Evolutionary conservation across 2,329 filamentous ascomycete genomes (phyloP), one percentile per base, ranked within the genome.

Genomic region (Ilyonectria mors-panacis): DNA sequence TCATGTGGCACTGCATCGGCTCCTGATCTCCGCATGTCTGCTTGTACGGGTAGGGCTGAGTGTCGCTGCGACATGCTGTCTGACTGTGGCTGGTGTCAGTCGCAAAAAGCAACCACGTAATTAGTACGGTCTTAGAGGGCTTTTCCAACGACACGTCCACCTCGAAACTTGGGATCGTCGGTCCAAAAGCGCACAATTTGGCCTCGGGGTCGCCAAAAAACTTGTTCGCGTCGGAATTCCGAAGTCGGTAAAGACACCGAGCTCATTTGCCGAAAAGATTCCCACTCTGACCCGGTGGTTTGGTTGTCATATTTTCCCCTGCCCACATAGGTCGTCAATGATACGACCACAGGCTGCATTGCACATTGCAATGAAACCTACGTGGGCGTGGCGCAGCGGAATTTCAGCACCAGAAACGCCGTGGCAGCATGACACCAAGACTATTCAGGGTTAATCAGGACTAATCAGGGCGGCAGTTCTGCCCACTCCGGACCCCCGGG

Each of bases 311-410:
- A 59, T 53, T 47, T 54, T 47, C 55, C 60, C 21, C 28, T 47
- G 58, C 63, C 58, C 63, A 66, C 58, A 66, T 61, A 61, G 37
- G 63, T 54, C 63, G 53, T 47, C 58, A 37, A 66, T 58, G 63
- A 66, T 66, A 66, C 63, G 63, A 58, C 58, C 45, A 58, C 44
- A 51, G 51, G 53, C 45, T 53, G 58, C 63, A 58, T 37, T 33
- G 21, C 56, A 15, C 63, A 58, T 37, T 33, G 21, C 56, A 15
- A 59, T 59, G 64, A 66, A 63, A 63, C 59, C 55, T 66, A 58
- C 60, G 47, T 51, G 51, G 58, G 47, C 26, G 65, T 68, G 67
- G 68, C 65, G 69, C 65, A 68, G 67, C 65, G 61, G 50, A 66
- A 58, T 53, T 57, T 50, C 47, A 33, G 30, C 50, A 33, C 45